A percentile compares a stretch with the other conserved stretches of the same genome.
phyloP scores from a whole-genome alignment of 805 yeast genomes.

The Saccharomycopsis synnaedendra region DNA sequence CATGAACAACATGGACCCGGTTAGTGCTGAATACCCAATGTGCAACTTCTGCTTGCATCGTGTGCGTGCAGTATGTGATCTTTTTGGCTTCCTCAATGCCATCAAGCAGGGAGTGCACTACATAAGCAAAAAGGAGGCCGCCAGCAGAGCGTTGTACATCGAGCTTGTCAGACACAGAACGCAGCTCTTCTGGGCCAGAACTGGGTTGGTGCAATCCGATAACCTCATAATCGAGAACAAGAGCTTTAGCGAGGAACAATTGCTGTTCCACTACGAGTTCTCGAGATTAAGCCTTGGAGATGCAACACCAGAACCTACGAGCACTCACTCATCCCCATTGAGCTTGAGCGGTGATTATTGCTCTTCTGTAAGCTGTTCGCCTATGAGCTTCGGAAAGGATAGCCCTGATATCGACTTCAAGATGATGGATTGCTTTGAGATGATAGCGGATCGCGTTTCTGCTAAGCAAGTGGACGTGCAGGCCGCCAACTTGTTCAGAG shows the following conservation, averaged over 20 bases:
- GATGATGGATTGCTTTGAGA: too few relatives aligned
- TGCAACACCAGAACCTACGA: too few relatives aligned
- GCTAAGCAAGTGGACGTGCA: neutral
- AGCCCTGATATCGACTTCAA: too few relatives aligned
- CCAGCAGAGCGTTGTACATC: constrained; percentile 46
- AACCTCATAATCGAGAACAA: constrained; percentile 23
- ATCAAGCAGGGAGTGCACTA: constrained; percentile 44
- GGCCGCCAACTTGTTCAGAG: neutral
- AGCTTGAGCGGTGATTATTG: too few relatives aligned
- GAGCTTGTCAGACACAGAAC: constrained; percentile 53
- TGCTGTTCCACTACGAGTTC: too few relatives aligned
- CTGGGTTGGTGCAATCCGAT: constrained; percentile 64
- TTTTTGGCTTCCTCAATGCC: constrained; percentile 64
- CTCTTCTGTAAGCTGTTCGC: too few relatives aligned
- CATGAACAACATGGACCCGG: constrained; percentile 18
- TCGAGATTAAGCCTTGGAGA: too few relatives aligned
- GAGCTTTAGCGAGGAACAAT: constrained; percentile 13
- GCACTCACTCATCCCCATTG: too few relatives aligned
- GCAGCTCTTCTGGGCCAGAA: constrained; percentile 72
- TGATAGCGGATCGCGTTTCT: too few relatives aligned
- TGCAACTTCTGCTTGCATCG: constrained; percentile 76
- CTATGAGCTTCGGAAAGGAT: too few relatives aligned
- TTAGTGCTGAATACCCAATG: constrained; percentile 45
- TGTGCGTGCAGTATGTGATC: constrained; percentile 72
- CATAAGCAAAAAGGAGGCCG: constrained; percentile 37